Conservation (phyloP, 495 filamentous ascomycete species). For the Hypoxylon fragiforme region DNA sequence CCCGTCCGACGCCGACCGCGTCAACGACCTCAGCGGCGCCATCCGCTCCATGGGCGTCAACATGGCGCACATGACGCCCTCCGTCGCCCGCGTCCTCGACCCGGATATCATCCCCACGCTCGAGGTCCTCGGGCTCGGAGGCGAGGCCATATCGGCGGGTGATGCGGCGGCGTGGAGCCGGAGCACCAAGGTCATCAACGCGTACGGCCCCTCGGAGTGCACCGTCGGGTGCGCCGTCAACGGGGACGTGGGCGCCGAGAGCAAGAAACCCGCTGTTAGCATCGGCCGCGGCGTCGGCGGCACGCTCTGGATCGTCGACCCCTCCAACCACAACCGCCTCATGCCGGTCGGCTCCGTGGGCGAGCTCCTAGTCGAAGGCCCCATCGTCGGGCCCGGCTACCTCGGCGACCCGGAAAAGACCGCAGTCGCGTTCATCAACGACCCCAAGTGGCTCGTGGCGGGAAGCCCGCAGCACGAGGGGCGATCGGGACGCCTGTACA, state of each 20-base stretch:
- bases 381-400: slow-evolving; percentile 56
- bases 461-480: slow-evolving; percentile 45
- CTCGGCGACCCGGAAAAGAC: slow-evolving; percentile 51
- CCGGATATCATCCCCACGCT: slow-evolving; percentile 42
- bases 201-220: slow-evolving; percentile 62
- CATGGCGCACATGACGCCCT: slow-evolving; percentile 56
- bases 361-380: slow-evolving; percentile 66
- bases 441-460: slow-evolving; percentile 52
- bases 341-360: slow-evolving; percentile 62
- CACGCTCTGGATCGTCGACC: slow-evolving; percentile 60
- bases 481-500: slow-evolving; percentile 61
- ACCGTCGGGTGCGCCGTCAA: slow-evolving; percentile 54
- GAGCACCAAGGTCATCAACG: slow-evolving; percentile 52
- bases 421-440: slow-evolving; percentile 50
- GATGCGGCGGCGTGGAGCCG: slow-evolving; percentile 45
- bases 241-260: slow-evolving; percentile 36
- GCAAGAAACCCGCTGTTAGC: slow-evolving; percentile 37
- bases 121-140: slow-evolving; percentile 45
- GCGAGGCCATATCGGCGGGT: slow-evolving; percentile 45
- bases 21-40: slow-evolving; percentile 46
- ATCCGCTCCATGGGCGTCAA: slow-evolving; percentile 44
- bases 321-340: slow-evolving; percentile 53
- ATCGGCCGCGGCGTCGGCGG: slow-evolving; percentile 51
- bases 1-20: slow-evolving; percentile 55
- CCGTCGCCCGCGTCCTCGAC: slow-evolving; percentile 55